Conservation (phyloP, 2,329 filamentous ascomycete species). For the Aspergillus piperis region DNA sequence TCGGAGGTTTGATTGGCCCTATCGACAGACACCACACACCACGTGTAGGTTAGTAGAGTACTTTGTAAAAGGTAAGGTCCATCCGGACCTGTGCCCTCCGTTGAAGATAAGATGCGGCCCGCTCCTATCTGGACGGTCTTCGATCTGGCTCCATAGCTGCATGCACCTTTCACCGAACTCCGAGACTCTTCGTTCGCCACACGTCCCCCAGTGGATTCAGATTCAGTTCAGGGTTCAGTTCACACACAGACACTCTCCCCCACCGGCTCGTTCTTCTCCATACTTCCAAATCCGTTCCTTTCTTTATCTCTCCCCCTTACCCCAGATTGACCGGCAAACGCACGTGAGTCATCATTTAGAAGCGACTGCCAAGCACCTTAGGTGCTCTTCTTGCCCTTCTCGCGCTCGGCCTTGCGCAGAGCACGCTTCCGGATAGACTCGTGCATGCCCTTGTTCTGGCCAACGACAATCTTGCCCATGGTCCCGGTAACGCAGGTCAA, state of each 20-base stretch:
- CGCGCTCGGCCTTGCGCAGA: constrained; percentile 78
- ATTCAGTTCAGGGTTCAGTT: background rate
- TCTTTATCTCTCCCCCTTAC: background rate
- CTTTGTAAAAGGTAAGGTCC: no score
- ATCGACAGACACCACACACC: background rate
- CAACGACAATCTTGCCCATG: constrained; percentile 59
- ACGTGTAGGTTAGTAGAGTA: background rate
- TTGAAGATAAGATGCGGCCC: background rate
- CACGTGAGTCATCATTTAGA: background rate
- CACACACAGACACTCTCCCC: background rate
- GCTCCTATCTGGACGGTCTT: background rate
- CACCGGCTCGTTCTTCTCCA: background rate
- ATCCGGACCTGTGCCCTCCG: no score
- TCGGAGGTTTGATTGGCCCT: background rate
- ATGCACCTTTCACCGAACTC: background rate
- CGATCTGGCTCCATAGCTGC: background rate
- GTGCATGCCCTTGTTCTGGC: constrained; percentile 71
- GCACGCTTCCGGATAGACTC: constrained; percentile 78
- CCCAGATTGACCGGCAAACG: background rate
- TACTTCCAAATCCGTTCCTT: background rate
- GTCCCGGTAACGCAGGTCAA: constrained; percentile 63
- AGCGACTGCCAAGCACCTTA: constrained; percentile 19
- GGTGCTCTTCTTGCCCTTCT: constrained; percentile 60
- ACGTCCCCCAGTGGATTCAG: background rate
- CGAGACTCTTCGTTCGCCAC: background rate